These are phyloP conservation scores for Claviceps purpurea DNA, from an alignment of 2,329 filamentous ascomycete genomes.

Conservation along the genomic window DNA sequence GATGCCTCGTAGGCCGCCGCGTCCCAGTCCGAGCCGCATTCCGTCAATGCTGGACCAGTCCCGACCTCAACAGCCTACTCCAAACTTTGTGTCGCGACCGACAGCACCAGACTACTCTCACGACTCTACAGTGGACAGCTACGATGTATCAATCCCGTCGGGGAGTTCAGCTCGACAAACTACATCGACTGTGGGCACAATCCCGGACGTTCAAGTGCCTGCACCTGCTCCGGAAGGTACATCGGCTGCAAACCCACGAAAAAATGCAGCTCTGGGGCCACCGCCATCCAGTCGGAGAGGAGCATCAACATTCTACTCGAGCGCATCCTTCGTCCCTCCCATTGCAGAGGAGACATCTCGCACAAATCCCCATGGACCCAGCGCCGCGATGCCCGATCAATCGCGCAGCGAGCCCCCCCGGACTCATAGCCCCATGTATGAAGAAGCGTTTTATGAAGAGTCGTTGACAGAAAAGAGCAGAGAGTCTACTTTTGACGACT, in stretches of 20 bases:
- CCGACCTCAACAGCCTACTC: constrained; percentile 40
- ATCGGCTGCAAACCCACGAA: constrained; percentile 22
- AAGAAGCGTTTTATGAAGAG: constrained; percentile 39
- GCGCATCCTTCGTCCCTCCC: constrained; percentile 54
- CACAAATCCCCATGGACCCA: constrained; percentile 48
- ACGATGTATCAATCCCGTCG: constrained; percentile 30
- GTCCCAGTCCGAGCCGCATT: constrained; percentile 44
- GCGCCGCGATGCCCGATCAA: constrained; percentile 55
- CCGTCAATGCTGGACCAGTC: constrained; percentile 46
- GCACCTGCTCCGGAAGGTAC: constrained; percentile 21
- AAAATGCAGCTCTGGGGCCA: constrained; percentile 43
- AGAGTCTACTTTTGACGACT: constrained; percentile 29
- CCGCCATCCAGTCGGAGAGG: constrained; percentile 48
- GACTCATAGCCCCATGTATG: constrained; percentile 28
- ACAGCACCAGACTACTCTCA: constrained; percentile 21
- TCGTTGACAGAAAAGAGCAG: constrained; percentile 30
- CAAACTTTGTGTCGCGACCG: constrained; percentile 28
- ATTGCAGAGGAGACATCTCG: constrained; percentile 59
- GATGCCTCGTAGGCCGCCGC: constrained; percentile 43
- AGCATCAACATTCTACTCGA: constrained; percentile 52
- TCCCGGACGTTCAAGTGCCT: constrained; percentile 45
- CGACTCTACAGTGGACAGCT: constrained; percentile 16
- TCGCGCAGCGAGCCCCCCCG: constrained; percentile 42
- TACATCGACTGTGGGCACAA: constrained; percentile 40
- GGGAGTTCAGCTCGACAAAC: constrained; percentile 37